phyloP scores from a whole-genome alignment of 202 grass and related monocot species.

The Zizania palustris region DNA sequence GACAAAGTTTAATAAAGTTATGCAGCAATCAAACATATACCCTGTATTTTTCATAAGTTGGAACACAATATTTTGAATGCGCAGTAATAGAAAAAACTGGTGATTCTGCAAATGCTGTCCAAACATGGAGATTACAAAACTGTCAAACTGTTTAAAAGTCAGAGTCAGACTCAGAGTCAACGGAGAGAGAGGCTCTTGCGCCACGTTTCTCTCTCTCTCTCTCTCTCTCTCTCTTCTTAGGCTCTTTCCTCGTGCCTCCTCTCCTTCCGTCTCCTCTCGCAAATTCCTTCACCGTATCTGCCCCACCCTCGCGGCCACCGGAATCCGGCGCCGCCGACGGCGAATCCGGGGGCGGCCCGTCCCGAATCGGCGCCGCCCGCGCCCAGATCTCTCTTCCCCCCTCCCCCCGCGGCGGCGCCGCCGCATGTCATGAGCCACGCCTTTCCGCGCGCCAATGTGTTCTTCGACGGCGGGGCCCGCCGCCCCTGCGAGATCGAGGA shows the following conservation, averaged over 20 bases:
- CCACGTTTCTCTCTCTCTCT: slow-evolving; percentile 18
- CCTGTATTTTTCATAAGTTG: not conserved
- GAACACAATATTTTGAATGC: not conserved
- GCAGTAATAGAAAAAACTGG: not conserved
- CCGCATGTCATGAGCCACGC: slow-evolving; percentile 63
- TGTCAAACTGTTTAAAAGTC: not conserved
- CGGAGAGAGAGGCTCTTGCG: slow-evolving; percentile 1
- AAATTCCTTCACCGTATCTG: slow-evolving; percentile 35
- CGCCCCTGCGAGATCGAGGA: slow-evolving; percentile 55
- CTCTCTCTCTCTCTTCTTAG: not conserved
- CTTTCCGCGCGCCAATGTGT: slow-evolving; percentile 51
- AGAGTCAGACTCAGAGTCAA: no score
- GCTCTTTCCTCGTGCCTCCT: not conserved
- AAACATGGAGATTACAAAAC: not conserved
- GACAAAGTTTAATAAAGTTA: no score
- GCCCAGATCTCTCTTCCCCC: slow-evolving; percentile 39
- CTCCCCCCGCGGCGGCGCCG: slow-evolving; percentile 21
- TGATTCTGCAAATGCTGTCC: no score
- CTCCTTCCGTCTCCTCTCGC: not conserved
- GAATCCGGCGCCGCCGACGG: slow-evolving; percentile 26
- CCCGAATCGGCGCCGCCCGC: slow-evolving; percentile 41
- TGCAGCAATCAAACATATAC: no score
- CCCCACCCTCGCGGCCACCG: not conserved
- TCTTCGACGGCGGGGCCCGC: slow-evolving; percentile 36
- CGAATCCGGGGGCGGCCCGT: slow-evolving; percentile 31